These are phyloP conservation scores for Mucuna pruriens DNA, from an alignment of 306 rosid species.

Conservation along the genomic window DNA sequence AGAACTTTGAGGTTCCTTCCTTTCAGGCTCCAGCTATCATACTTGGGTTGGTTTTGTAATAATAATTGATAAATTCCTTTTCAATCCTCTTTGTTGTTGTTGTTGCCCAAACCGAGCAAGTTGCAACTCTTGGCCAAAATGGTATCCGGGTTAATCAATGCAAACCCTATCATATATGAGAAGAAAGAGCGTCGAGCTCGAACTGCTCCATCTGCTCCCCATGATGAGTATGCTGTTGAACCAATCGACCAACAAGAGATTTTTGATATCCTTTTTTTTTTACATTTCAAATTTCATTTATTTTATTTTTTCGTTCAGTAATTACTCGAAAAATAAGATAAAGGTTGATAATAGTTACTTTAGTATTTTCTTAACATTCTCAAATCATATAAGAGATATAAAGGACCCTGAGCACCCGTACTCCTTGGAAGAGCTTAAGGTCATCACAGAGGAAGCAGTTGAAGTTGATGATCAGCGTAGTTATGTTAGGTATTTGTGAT, in stretches of 20 bases:
- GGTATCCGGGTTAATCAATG: slow-evolving; percentile 81
- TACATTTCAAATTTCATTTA: not conserved
- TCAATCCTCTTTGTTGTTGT: not conserved
- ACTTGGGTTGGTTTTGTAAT: not conserved
- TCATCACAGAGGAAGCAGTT: slow-evolving; percentile 84
- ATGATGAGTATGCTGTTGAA: slow-evolving; percentile 59
- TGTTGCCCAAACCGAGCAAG: slow-evolving; percentile 17
- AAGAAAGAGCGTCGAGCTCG: slow-evolving; percentile 84
- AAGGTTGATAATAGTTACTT: not conserved
- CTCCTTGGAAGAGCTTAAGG: slow-evolving; percentile 97
- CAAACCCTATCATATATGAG: slow-evolving; percentile 77
- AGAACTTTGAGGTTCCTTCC: not conserved
- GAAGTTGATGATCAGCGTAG: slow-evolving; percentile 77
- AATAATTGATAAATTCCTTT: not conserved
- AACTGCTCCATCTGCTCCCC: slow-evolving; percentile 40
- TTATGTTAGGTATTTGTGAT: slow-evolving; percentile 66
- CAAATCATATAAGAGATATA: slow-evolving; percentile 88
- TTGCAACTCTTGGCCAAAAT: slow-evolving; percentile 36
- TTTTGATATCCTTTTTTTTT: slow-evolving; percentile 81
- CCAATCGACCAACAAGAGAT: slow-evolving; percentile 78
- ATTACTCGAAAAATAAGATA: not conserved
- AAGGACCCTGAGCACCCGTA: slow-evolving; percentile 94
- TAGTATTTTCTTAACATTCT: slow-evolving; percentile 59
- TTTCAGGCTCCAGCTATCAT: not conserved
- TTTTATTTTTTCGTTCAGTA: not conserved